Evolutionary conservation across 495 filamentous ascomycete species (phyloP), one percentile per base, ranked within the genome.

Genomic region (Penicillium malachiteum): DNA sequence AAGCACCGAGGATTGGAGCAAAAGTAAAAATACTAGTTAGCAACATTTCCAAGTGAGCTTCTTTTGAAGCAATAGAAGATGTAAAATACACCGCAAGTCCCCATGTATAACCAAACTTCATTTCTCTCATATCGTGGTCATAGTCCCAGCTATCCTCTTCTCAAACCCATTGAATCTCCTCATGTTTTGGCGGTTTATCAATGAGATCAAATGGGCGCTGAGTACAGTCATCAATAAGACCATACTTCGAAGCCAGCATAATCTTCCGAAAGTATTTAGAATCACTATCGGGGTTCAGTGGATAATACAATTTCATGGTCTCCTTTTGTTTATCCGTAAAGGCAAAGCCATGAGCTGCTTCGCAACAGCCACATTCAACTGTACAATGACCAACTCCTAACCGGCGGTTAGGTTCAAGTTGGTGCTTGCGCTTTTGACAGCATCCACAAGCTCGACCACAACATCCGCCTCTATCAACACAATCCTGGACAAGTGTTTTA

Each of bases 321-420:
- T 16, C 9, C 14, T 54, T 54, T 17, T 46, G 17, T 41, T 34
- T 9, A 26, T 33, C 16, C 3, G 52, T 7, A 37, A 54, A 13
- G 3, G 34, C 39, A 44, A 56, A 56, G 0, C 54, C 46, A 7
- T 38, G 54, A 44, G 32, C 14, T 18, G 31, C 4, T n/a, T 10
- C 14, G 43, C 54, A 56, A 35, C 47, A 56, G 43, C 47, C 54
- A 42, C 54, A 50, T 45, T 45, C 54, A 33, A 34, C 6, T 3
- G n/a, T 56, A 44, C 46, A 56, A 50, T 50, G 54, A 12, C 54
- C 54, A 43, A 33, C 39, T 30, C 54, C 54, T 21, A 35, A 32
- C 46, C 43, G 11, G 1, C 54, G 38, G 12, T 26, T 17, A 9
- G 37, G 4, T 11, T 16, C 3, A 11, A 37, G 8, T 26, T 2